A percentile compares a stretch with the other conserved stretches of the same genome.
These are phyloP conservation scores for Geranium brycei DNA, from an alignment of 345 rosid genomes.

Conservation along the genomic window DNA sequence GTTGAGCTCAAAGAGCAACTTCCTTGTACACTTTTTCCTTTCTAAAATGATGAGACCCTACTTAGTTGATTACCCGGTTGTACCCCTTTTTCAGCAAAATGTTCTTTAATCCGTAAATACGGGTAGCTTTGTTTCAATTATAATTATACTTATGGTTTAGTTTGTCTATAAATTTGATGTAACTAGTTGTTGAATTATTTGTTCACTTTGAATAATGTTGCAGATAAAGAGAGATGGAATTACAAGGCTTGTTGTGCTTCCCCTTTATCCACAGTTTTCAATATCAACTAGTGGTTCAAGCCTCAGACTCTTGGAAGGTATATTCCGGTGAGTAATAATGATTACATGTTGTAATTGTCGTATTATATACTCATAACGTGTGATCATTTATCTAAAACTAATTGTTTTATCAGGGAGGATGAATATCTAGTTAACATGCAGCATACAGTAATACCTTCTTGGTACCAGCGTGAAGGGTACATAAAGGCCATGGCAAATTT, in stretches of 20 bases:
- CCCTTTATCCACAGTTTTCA: constrained; percentile 96
- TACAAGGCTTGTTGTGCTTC: constrained; percentile 90
- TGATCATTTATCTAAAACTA: constrained; percentile 9
- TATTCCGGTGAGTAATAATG: constrained; percentile 54
- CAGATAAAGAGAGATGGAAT: constrained; percentile 88
- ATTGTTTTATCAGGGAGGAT: constrained; percentile 58
- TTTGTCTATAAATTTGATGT: not conserved
- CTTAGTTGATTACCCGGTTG: too few species aligned
- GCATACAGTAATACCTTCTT: constrained; percentile 95
- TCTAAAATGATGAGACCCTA: too few species aligned
- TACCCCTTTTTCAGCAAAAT: too few species aligned
- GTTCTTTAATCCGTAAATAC: too few species aligned
- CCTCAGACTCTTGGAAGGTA: constrained; percentile 82
- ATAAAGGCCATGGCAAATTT: constrained; percentile 76
- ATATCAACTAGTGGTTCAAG: constrained; percentile 99
- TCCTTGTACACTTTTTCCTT: too few species aligned
- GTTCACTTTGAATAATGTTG: constrained; percentile 6
- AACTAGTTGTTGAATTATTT: not conserved
- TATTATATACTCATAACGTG: constrained; percentile 9
- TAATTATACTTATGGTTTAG: not conserved
- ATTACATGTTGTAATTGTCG: constrained; percentile 3
- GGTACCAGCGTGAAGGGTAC: constrained; percentile 99
- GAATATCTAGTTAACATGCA: constrained; percentile 97
- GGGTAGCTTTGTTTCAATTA: too few species aligned
- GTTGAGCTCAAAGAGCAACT: too few species aligned